Conservation (phyloP, 495 filamentous ascomycete species). For the Bombardia bombarda region DNA sequence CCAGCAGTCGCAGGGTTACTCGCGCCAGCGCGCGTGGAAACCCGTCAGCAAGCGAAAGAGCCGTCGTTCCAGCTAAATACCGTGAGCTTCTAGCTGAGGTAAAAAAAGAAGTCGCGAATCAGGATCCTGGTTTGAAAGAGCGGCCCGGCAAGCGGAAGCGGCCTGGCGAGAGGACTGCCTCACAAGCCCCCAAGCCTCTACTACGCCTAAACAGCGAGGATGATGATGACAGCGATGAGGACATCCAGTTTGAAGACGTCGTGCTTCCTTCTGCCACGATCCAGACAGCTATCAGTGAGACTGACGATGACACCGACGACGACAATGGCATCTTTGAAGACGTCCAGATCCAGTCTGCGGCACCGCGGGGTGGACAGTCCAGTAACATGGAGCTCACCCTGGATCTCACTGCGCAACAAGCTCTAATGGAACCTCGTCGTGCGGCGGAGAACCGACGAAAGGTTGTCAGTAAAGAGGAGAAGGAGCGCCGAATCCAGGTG, state of each 20-base stretch:
- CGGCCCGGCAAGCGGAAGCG: slow-evolving; percentile 33
- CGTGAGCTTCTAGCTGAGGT: slow-evolving; percentile 15
- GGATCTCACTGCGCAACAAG: slow-evolving; percentile 36
- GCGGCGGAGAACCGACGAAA: slow-evolving; percentile 43
- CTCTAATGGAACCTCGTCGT: slow-evolving; percentile 22
- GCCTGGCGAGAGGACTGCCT: slow-evolving; percentile 26
- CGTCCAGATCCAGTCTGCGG: slow-evolving; percentile 22
- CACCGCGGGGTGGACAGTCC: slow-evolving; percentile 27
- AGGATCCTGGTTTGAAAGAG: slow-evolving; percentile 5
- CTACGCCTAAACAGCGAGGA: slow-evolving; percentile 5
- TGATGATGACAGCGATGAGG: slow-evolving; percentile 25
- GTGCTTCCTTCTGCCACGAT: slow-evolving; percentile 16
- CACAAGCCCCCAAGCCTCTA: slow-evolving; percentile 3
- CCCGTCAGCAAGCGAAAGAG: not conserved
- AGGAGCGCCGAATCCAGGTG: slow-evolving; percentile 58
- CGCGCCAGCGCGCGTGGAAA: slow-evolving; percentile 4
- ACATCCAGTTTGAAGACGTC: slow-evolving; percentile 31
- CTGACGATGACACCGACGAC: slow-evolving; percentile 25
- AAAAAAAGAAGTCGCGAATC: not conserved
- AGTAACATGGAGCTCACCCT: slow-evolving; percentile 60
- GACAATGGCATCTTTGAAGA: slow-evolving; percentile 28
- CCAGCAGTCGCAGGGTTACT: slow-evolving; percentile 7
- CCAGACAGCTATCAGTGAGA: slow-evolving; percentile 19
- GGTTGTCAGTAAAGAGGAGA: slow-evolving; percentile 61
- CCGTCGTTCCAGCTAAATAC: slow-evolving; percentile 8